These are phyloP conservation scores for Fonsecaea multimorphosa DNA, from an alignment of 2,329 filamentous ascomycete species.

Conservation along the genomic window DNA sequence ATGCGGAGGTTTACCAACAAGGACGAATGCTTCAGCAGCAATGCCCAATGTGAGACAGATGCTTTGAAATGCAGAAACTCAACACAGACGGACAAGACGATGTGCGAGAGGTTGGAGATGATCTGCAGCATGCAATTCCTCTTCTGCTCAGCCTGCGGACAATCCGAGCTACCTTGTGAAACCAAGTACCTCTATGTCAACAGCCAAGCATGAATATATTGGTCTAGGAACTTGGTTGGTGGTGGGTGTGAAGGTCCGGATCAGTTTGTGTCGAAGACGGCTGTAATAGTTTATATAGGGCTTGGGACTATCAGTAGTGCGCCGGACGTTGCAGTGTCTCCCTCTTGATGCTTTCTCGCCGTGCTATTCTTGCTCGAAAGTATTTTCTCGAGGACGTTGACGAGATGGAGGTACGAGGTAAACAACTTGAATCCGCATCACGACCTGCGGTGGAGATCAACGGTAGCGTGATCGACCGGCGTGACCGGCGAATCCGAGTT, in stretches of 20 bases:
- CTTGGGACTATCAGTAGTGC: constrained; percentile 3
- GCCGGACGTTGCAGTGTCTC: background rate
- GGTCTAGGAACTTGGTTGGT: background rate
- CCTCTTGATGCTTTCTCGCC: background rate
- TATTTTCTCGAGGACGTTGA: background rate
- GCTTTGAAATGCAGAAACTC: constrained; percentile 11
- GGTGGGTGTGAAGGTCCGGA: background rate
- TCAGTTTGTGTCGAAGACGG: background rate
- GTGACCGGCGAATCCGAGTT: background rate
- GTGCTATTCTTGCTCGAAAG: background rate
- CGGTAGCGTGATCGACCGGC: background rate
- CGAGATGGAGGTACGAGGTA: too few relatives aligned
- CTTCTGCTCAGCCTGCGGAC: constrained; percentile 20
- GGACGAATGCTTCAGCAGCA: constrained; percentile 24
- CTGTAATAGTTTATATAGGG: constrained; percentile 1
- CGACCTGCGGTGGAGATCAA: background rate
- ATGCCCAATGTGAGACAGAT: constrained; percentile 16
- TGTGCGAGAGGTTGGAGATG: constrained; percentile 15
- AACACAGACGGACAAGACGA: background rate
- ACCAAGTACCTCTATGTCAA: constrained; percentile 16
- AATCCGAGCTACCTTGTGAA: constrained; percentile 13
- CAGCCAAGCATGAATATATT: constrained; percentile 1
- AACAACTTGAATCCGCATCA: background rate
- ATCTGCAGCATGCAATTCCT: constrained; percentile 24
- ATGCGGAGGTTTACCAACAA: constrained; percentile 21